A percentile compares a stretch with the other conserved stretches of the same genome.
Evolutionary conservation across 768 basidiomycete genomes (phyloP).

Genomic region (Pleurotus sapidus): DNA sequence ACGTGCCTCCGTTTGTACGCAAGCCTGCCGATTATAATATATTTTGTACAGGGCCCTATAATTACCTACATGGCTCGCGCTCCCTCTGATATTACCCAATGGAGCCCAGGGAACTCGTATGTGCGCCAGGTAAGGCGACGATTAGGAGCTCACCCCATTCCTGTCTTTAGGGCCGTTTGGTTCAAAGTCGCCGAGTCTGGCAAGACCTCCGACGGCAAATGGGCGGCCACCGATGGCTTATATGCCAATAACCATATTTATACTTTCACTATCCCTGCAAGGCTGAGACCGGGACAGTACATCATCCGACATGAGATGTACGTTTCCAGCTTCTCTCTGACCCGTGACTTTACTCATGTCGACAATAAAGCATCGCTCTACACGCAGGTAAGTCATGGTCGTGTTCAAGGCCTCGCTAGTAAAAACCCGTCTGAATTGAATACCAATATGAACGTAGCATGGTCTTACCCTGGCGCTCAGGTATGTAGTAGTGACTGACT

Average conservation of each 20-base stretch:
- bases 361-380: conserved; percentile 30
- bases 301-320: conserved; percentile 49
- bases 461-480: conserved; percentile 36
- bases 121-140: conserved; percentile 7
- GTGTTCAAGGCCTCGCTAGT: neutral
- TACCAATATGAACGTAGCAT: conserved; percentile 20
- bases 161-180: conserved; percentile 38
- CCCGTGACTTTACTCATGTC: neutral
- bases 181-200: conserved; percentile 47
- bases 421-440: neutral
- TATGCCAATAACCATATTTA: conserved; percentile 35
- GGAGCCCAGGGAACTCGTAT: conserved; percentile 37
- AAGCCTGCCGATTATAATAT: too few relatives aligned
- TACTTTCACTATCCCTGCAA: conserved; percentile 43
- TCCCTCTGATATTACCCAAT: conserved; percentile 38
- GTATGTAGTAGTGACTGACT: neutral
- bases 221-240: conserved; percentile 41
- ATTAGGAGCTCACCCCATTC: neutral
- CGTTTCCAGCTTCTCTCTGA: conserved; percentile 5
- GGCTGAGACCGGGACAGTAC: conserved; percentile 44
- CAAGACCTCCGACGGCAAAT: conserved; percentile 37
- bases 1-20: neutral
- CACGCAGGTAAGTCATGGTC: conserved; percentile 25
- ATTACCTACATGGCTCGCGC: conserved; percentile 47
- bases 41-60: conserved; percentile 30